Percentiles rank a stretch among this genome's conserved stretches.
These are phyloP conservation scores for Tylopilus cervinicoccineus DNA, from an alignment of 768 basidiomycete genomes.

Conservation along the genomic window DNA sequence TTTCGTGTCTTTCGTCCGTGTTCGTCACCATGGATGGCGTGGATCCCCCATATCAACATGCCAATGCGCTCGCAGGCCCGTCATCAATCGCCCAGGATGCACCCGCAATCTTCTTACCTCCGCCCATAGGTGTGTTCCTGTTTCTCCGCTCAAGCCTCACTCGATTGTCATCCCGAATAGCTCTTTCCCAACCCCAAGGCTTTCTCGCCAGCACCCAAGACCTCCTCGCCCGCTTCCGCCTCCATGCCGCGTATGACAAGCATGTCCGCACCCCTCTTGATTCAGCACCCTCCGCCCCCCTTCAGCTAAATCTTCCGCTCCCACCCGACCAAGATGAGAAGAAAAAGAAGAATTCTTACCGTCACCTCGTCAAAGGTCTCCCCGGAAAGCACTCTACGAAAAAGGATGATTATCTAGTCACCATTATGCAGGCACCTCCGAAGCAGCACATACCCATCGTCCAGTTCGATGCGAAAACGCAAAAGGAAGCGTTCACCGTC, in stretches of 20 bases:
- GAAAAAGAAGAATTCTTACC: conserved; percentile 77
- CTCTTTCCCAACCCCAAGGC: conserved; percentile 31
- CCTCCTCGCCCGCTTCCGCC: conserved; percentile 66
- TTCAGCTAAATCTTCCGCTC: conserved; percentile 38
- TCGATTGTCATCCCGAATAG: conserved; percentile 23
- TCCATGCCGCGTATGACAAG: conserved; percentile 74
- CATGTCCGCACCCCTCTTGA: conserved; percentile 59
- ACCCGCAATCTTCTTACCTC: conserved; percentile 27
- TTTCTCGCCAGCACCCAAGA: conserved; percentile 75
- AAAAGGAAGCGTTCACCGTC: conserved; percentile 69
- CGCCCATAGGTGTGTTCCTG: conserved; percentile 29
- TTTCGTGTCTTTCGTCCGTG: conserved; percentile 15
- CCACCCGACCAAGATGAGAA: conserved; percentile 53
- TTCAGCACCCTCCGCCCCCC: conserved; percentile 27
- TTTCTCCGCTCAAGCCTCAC: conserved; percentile 2
- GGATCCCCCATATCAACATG: conserved; percentile 27
- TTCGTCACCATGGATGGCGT: conserved; percentile 29
- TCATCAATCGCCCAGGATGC: conserved; percentile 35
- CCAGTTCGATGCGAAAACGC: conserved; percentile 62
- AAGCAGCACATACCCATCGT: conserved; percentile 64
- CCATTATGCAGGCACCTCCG: conserved; percentile 62
- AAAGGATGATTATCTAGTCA: conserved; percentile 70
- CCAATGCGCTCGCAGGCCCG: conserved; percentile 63
- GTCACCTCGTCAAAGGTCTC: conserved; percentile 69
- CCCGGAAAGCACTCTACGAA: conserved; percentile 81